A percentile compares a stretch with the other conserved stretches of the same genome.
These are phyloP conservation scores for Mycena crocata DNA, from an alignment of 768 basidiomycete species.

Conservation along the genomic window DNA sequence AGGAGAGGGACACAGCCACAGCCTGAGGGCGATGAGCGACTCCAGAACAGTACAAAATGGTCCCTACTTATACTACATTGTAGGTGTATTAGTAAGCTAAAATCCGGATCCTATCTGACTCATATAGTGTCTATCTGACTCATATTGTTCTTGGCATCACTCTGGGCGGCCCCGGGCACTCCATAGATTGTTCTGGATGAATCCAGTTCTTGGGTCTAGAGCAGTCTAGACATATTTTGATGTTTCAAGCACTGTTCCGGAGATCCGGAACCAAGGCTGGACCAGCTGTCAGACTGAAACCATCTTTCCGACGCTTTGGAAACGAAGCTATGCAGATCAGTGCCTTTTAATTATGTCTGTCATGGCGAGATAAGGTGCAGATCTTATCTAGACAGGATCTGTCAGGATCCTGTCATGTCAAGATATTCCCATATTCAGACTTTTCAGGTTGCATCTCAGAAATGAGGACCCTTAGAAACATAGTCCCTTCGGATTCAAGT, in stretches of 20 bases:
- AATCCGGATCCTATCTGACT: neutral
- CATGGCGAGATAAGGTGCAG: neutral
- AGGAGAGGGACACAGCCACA: neutral
- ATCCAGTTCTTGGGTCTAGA: too few relatives aligned
- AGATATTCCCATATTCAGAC: neutral
- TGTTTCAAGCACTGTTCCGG: too few relatives aligned
- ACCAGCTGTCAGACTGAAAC: too few relatives aligned
- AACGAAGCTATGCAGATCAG: too few relatives aligned
- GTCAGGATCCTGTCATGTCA: neutral
- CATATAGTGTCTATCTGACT: neutral
- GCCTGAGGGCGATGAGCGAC: neutral
- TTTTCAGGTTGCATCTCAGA: neutral
- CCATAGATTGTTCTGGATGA: too few relatives aligned
- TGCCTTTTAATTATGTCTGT: too few relatives aligned
- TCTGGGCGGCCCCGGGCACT: too few relatives aligned
- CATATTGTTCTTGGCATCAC: too few relatives aligned
- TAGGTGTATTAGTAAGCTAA: neutral
- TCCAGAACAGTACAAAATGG: neutral
- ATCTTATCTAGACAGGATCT: neutral
- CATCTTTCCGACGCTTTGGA: too few relatives aligned
- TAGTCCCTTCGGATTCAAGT: neutral
- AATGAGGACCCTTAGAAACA: neutral
- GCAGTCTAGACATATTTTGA: too few relatives aligned
- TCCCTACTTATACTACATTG: neutral
- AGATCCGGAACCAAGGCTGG: too few relatives aligned